Conservation (phyloP, 768 basidiomycete genomes). For the Pulveroboletus sp. region DNA sequence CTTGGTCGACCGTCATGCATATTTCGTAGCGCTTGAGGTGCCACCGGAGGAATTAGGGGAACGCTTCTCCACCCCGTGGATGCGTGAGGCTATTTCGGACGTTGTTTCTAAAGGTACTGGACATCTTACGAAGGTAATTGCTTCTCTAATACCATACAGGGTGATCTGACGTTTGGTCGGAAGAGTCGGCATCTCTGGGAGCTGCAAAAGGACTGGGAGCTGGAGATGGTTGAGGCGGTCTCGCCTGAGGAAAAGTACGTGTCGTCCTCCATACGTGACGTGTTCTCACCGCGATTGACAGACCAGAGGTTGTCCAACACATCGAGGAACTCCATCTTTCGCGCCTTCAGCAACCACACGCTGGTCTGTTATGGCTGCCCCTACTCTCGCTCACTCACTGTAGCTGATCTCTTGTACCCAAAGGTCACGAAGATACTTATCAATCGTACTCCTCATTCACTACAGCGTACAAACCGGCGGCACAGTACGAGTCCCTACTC, state of each 20-base stretch:
- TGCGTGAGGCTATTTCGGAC: slow-evolving; percentile 47
- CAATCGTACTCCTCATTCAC: slow-evolving; percentile 89
- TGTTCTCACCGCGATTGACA: slow-evolving; percentile 23
- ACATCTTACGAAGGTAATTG: slow-evolving; percentile 60
- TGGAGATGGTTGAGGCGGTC: slow-evolving; percentile 54
- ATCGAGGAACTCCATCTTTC: slow-evolving; percentile 57
- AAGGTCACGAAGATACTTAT: slow-evolving; percentile 78
- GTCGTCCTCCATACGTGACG: neutral
- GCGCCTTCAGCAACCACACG: slow-evolving; percentile 73
- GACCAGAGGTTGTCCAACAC: slow-evolving; percentile 41
- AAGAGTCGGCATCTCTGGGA: slow-evolving; percentile 77
- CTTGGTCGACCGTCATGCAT: slow-evolving; percentile 38
- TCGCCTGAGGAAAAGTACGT: slow-evolving; percentile 45
- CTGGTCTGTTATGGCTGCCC: slow-evolving; percentile 43
- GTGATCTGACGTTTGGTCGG: slow-evolving; percentile 11
- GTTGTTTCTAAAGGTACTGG: slow-evolving; percentile 53
- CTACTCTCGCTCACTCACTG: neutral
- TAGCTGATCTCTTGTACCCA: neutral
- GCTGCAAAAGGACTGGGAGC: slow-evolving; percentile 67
- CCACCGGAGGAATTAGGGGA: slow-evolving; percentile 52
- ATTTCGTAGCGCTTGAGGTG: slow-evolving; percentile 33
- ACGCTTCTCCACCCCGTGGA: slow-evolving; percentile 61
- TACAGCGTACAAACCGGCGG: slow-evolving; percentile 65
- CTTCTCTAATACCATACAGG: slow-evolving; percentile 7
- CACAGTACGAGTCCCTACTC: slow-evolving; percentile 75